These are phyloP conservation scores for Arctium minus DNA, from an alignment of 129 eudicot genomes.

Conservation along the genomic window DNA sequence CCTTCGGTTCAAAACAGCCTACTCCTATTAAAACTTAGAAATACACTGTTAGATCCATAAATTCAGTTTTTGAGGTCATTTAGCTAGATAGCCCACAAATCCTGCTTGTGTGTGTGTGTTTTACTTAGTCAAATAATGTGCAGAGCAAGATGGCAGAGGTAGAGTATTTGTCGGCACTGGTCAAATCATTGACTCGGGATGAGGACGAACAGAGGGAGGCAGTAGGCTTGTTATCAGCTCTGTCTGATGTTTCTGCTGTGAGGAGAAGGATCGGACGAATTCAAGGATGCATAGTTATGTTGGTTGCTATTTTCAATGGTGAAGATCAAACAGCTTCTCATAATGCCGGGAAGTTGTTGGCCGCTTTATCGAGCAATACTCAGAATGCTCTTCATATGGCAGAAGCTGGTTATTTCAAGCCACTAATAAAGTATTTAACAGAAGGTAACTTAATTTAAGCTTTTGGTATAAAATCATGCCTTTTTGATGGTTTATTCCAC, in stretches of 20 bases:
- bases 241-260: slow-evolving; percentile 51
- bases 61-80: background rate
- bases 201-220: slow-evolving; percentile 82
- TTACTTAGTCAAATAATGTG: slow-evolving; percentile 8
- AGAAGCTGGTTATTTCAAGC: slow-evolving; percentile 91
- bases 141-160: slow-evolving; percentile 79
- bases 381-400: slow-evolving; percentile 97
- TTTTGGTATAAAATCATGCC: background rate
- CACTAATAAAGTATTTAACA: slow-evolving; percentile 64
- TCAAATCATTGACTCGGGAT: slow-evolving; percentile 73
- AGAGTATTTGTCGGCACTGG: slow-evolving; percentile 52
- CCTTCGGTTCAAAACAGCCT: too few species aligned
- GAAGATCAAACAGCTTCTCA: slow-evolving; percentile 65
- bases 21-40: too few species aligned
- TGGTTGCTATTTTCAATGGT: slow-evolving; percentile 72
- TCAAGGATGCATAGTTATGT: slow-evolving; percentile 86
- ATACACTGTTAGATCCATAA: background rate
- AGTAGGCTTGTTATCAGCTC: slow-evolving; percentile 58
- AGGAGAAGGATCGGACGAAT: slow-evolving; percentile 77
- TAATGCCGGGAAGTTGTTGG: slow-evolving; percentile 66
- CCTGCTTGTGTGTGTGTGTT: background rate
- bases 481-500: slow-evolving; percentile 3
- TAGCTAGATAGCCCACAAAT: background rate
- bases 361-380: slow-evolving; percentile 64
- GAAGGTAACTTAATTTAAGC: slow-evolving; percentile 52